Conservation (phyloP, 23 red algal species). For the Pyropia haitanensis region DNA sequence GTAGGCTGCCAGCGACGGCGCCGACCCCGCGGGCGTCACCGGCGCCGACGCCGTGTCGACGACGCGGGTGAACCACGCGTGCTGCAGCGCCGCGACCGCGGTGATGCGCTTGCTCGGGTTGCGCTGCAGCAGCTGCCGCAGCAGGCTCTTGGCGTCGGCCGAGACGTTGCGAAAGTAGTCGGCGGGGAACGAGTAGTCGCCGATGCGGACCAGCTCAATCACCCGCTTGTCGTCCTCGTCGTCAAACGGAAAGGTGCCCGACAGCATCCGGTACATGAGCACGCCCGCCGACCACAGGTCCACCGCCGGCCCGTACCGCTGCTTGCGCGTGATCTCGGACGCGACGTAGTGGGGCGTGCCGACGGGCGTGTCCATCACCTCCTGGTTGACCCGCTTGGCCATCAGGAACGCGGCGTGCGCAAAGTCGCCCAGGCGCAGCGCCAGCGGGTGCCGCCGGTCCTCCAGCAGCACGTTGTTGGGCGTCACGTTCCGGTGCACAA, state of each 20-base stretch:
- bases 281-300: slow-evolving; percentile 94
- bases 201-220: slow-evolving; percentile 33
- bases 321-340: slow-evolving; percentile 59
- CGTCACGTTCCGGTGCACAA: slow-evolving; percentile 73
- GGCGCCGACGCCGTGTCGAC: slow-evolving; percentile 16
- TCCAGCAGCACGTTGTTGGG: slow-evolving; percentile 52
- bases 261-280: slow-evolving; percentile 77
- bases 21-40: slow-evolving; percentile 15
- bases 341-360: slow-evolving; percentile 83
- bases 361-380: slow-evolving; percentile 29
- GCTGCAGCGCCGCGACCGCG: slow-evolving; percentile 45
- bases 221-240: slow-evolving; percentile 28
- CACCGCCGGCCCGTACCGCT: slow-evolving; percentile 74
- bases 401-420: slow-evolving; percentile 35
- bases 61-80: slow-evolving; percentile 42
- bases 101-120: slow-evolving; percentile 40
- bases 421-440: slow-evolving; percentile 67
- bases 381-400: slow-evolving; percentile 44
- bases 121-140: slow-evolving; percentile 57
- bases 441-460: slow-evolving; percentile 48
- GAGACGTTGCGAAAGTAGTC: slow-evolving; percentile 46
- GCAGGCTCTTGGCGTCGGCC: slow-evolving; percentile 45
- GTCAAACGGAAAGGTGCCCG: slow-evolving; percentile 68
- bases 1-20: slow-evolving; percentile 9
- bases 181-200: slow-evolving; percentile 30